Evolutionary conservation across 225 moss, liverwort and hornwort genomes (phyloP).

Genomic region (Anthoceros angustus): DNA sequence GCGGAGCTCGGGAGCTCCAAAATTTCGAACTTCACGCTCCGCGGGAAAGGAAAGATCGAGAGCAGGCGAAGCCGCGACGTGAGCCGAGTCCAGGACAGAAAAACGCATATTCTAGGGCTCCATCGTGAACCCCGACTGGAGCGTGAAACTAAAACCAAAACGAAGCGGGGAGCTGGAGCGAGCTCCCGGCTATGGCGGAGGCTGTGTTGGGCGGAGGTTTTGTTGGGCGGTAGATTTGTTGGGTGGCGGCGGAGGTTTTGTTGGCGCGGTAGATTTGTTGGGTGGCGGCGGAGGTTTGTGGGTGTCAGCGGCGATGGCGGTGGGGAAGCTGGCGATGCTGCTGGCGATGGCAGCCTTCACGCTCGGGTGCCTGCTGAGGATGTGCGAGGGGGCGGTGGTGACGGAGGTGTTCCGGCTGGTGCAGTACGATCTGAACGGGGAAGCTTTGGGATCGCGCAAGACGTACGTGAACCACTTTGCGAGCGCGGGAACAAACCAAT

Average conservation of each 20-base stretch:
- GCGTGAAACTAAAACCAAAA: no score
- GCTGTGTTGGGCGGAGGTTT: no score
- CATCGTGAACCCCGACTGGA: background rate
- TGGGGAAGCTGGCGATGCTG: background rate
- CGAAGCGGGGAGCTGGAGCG: no score
- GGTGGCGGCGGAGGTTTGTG: no score
- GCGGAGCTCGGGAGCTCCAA: no score
- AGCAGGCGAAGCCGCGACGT: no score
- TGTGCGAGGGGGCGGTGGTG: conserved; percentile 62
- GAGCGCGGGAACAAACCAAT: conserved; percentile 50
- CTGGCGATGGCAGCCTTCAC: background rate
- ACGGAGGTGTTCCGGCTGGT: conserved; percentile 94
- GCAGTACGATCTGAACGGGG: conserved; percentile 75
- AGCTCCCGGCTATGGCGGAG: no score
- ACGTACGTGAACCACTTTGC: conserved; percentile 75
- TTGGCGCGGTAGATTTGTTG: no score
- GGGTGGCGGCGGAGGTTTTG: no score
- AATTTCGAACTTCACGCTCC: background rate
- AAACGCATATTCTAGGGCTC: background rate
- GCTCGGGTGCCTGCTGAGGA: conserved; percentile 1
- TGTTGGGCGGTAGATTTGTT: no score
- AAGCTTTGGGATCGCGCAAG: conserved; percentile 73
- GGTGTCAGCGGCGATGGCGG: background rate
- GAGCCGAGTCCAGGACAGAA: no score
- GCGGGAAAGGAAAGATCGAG: background rate